Conservation (phyloP, 257 asterid genomes). For the Perilla frutescens region DNA sequence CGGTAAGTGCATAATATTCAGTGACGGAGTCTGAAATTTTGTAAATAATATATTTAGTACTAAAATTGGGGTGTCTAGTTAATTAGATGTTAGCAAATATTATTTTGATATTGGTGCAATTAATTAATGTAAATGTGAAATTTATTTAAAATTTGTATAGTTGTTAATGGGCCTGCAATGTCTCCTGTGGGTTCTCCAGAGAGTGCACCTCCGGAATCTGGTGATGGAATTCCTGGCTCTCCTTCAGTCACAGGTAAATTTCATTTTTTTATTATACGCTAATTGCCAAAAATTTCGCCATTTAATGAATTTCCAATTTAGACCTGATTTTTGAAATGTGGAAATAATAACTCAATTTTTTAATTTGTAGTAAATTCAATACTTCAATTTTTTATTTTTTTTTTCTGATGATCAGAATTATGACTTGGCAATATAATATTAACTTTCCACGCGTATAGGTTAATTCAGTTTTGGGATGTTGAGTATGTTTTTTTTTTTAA, state of each 20-base stretch:
- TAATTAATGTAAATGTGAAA: conserved; percentile 7
- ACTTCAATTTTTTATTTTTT: too few species aligned
- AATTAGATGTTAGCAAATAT: neutral
- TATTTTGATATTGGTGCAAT: neutral
- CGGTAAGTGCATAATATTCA: conserved; percentile 38
- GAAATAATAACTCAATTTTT: too few species aligned
- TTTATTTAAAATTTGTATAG: conserved; percentile 43
- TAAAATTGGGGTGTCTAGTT: neutral
- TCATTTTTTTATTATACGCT: neutral
- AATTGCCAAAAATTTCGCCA: too few species aligned
- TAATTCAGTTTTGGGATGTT: too few species aligned
- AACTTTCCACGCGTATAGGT: too few species aligned
- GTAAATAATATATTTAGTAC: too few species aligned
- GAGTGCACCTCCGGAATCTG: conserved; percentile 52
- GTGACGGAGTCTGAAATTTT: neutral
- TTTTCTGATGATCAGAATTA: too few species aligned
- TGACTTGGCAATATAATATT: too few species aligned
- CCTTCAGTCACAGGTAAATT: conserved; percentile 55
- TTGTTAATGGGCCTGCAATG: conserved; percentile 65
- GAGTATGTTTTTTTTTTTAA: too few species aligned
- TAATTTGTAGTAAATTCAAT: too few species aligned
- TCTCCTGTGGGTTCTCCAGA: conserved; percentile 71
- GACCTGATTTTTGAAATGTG: too few species aligned
- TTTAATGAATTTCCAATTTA: too few species aligned
- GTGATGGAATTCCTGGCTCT: conserved; percentile 40